Percentiles rank a stretch among this genome's conserved stretches.
Conservation (phyloP, 768 basidiomycete species). For the Rhizopogon roseolus region DNA sequence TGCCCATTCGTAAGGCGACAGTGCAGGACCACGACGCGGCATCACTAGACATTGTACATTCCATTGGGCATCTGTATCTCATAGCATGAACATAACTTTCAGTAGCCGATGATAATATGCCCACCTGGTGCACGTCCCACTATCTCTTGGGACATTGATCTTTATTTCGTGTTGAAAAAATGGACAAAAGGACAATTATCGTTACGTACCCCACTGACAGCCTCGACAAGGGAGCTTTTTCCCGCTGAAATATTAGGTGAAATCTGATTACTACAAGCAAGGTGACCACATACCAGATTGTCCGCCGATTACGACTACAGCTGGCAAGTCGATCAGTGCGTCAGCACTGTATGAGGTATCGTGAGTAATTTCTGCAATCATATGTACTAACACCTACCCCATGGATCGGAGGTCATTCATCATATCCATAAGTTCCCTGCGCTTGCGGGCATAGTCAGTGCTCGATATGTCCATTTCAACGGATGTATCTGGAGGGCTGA, state of each 20-base stretch:
- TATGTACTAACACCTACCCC: conserved; percentile 25
- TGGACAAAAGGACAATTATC: neutral
- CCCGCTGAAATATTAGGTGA: conserved; percentile 36
- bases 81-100: neutral
- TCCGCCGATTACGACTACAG: conserved; percentile 50
- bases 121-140: conserved; percentile 56
- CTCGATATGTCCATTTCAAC: conserved; percentile 20
- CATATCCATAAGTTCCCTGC: conserved; percentile 35
- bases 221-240: conserved; percentile 58
- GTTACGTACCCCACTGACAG: conserved; percentile 46
- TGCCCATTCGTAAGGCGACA: conserved; percentile 35
- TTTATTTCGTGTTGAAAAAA: conserved; percentile 14
- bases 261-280: neutral
- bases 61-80: conserved; percentile 44
- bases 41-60: conserved; percentile 42
- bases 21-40: conserved; percentile 37
- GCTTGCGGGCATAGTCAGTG: conserved; percentile 34
- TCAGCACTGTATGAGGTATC: conserved; percentile 10
- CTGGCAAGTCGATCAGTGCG: conserved; percentile 21
- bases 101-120: neutral
- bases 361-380: neutral
- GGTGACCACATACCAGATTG: conserved; percentile 41
- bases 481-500: conserved; percentile 2
- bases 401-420: conserved; percentile 32
- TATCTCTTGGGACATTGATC: conserved; percentile 60